A percentile compares a stretch with the other conserved stretches of the same genome.
Evolutionary conservation across 192 early-diverging fungal species (phyloP).

Genomic region (Fimicolochytrium jonesii): DNA sequence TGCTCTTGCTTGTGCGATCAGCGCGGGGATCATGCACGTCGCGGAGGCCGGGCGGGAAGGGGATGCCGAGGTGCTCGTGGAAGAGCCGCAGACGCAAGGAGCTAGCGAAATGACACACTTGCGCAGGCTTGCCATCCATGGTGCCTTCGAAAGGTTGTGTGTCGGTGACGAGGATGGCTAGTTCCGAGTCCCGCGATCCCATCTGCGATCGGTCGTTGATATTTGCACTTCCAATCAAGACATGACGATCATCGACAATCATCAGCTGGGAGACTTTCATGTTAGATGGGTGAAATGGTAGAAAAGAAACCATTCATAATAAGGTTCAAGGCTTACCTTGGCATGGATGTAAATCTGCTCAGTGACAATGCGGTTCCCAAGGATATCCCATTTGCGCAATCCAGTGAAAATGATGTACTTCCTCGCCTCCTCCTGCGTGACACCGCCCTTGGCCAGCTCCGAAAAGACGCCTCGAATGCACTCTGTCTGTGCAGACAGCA

Average conservation of each 20-base stretch:
- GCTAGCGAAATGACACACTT: conserved; percentile 70
- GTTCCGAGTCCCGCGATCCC: conserved; percentile 83
- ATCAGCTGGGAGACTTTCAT: conserved; percentile 65
- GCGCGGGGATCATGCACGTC: conserved; percentile 5
- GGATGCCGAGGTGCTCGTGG: conserved; percentile 76
- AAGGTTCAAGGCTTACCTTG: conserved; percentile 2
- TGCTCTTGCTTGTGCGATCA: not conserved
- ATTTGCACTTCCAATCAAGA: conserved; percentile 84
- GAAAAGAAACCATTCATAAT: not conserved
- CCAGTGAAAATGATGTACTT: conserved; percentile 47
- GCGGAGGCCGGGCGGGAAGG: conserved; percentile 25
- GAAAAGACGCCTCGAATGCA: conserved; percentile 7
- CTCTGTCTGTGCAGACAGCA: conserved; percentile 22
- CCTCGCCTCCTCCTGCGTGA: conserved; percentile 3
- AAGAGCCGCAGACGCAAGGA: conserved; percentile 71
- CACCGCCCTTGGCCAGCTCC: conserved; percentile 18
- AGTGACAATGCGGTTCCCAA: conserved; percentile 55
- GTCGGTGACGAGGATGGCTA: conserved; percentile 81
- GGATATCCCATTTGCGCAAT: conserved; percentile 69
- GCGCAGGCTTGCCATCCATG: conserved; percentile 65
- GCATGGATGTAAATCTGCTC: conserved; percentile 86
- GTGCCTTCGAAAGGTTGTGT: conserved; percentile 56
- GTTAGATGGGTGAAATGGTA: not conserved
- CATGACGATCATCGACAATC: conserved; percentile 81
- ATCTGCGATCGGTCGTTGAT: conserved; percentile 89